A percentile compares a stretch with the other conserved stretches of the same genome.
These are phyloP conservation scores for Corinectria fuckeliana DNA, from an alignment of 2,329 filamentous ascomycete genomes.

Conservation along the genomic window DNA sequence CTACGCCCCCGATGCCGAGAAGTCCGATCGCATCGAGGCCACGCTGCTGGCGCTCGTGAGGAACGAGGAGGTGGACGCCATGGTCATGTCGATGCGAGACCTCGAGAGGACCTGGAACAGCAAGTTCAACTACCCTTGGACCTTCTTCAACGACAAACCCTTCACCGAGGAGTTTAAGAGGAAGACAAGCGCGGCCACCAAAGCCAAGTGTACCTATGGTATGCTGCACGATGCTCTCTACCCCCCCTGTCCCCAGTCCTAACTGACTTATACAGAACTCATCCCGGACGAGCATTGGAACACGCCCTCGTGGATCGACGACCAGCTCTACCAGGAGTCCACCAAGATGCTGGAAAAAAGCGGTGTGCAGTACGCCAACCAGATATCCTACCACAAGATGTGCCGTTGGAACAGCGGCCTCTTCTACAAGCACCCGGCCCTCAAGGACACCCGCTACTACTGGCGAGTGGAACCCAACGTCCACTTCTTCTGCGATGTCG, in stretches of 20 bases:
- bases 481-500: conserved; percentile 98
- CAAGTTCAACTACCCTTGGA: conserved; percentile 99
- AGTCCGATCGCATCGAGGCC: conserved; percentile 88
- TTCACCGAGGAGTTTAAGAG: conserved; percentile 94
- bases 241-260: neutral
- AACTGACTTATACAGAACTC: conserved; percentile 62
- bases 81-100: conserved; percentile 88
- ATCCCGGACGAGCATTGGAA: conserved; percentile 98
- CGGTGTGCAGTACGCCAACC: conserved; percentile 87
- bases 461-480: conserved; percentile 99
- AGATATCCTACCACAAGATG: conserved; percentile 97
- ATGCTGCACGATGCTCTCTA: conserved; percentile 36
- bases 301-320: conserved; percentile 89
- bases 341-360: conserved; percentile 82
- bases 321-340: conserved; percentile 84
- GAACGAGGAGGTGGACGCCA: conserved; percentile 84
- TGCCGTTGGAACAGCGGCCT: conserved; percentile 98
- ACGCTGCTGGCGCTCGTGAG: conserved; percentile 91
- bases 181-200: conserved; percentile 80
- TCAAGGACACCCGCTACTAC: conserved; percentile 86
- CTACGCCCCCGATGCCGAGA: conserved; percentile 77
- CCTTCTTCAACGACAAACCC: conserved; percentile 96
- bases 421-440: conserved; percentile 95
- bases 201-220: conserved; percentile 88
- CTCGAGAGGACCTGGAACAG: conserved; percentile 94